Evolutionary conservation across 805 yeast genomes (phyloP).

Genomic region (Nakazawaea pomicola): DNA sequence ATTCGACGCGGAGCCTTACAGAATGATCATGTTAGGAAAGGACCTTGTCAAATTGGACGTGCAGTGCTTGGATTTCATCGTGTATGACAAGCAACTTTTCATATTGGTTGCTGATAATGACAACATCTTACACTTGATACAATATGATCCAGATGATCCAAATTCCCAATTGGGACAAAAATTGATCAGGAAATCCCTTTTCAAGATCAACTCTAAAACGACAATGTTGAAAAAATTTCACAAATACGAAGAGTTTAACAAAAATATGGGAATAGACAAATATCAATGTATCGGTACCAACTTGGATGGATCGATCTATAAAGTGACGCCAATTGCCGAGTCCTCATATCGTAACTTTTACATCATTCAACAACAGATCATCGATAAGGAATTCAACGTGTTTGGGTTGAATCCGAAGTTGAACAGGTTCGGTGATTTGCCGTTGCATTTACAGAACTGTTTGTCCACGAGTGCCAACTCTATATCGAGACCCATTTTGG

Average conservation of each 20-base stretch:
- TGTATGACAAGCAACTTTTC: constrained; percentile 62
- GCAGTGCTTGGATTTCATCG: constrained; percentile 69
- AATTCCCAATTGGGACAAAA: constrained; percentile 75
- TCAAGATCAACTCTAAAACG: constrained; percentile 60
- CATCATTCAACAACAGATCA: constrained; percentile 81
- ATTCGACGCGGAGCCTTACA: constrained; percentile 91
- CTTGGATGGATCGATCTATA: constrained; percentile 73
- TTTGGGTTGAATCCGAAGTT: constrained; percentile 80
- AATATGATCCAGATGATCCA: constrained; percentile 91
- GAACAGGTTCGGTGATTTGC: constrained; percentile 45
- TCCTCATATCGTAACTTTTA: constrained; percentile 73
- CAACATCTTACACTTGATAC: constrained; percentile 62
- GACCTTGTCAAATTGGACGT: constrained; percentile 63
- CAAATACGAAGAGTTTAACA: constrained; percentile 22
- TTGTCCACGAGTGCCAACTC: constrained; percentile 27
- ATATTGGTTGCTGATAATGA: constrained; percentile 67
- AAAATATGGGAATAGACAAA: constrained; percentile 24
- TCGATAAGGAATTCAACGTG: constrained; percentile 66
- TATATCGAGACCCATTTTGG: constrained; percentile 59
- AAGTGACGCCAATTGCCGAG: constrained; percentile 72
- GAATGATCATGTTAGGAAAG: constrained; percentile 75
- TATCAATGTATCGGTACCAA: constrained; percentile 69
- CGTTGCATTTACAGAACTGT: constrained; percentile 6
- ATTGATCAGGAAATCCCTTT: constrained; percentile 63
- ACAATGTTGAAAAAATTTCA: constrained; percentile 40